Percentiles rank a stretch among this genome's conserved stretches.
Evolutionary conservation across 129 eudicot genomes (phyloP).

Genomic region (Kitagawia praeruptora): DNA sequence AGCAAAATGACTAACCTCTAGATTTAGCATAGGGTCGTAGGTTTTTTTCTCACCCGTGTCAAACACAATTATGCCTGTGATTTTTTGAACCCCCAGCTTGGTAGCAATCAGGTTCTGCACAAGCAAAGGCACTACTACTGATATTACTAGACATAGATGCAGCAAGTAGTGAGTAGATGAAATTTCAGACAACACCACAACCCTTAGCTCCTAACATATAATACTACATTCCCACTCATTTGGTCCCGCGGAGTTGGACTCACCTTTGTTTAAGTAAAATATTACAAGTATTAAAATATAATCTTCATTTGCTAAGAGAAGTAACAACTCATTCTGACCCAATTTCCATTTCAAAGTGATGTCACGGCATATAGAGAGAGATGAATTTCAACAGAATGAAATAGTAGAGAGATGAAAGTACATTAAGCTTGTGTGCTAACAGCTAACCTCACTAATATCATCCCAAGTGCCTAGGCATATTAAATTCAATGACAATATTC

Average conservation of each 20-base stretch:
- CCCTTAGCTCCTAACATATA: neutral
- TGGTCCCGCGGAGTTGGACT: neutral
- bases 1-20: conserved; percentile 46
- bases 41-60: conserved; percentile 68
- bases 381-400: neutral
- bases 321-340: neutral
- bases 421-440: neutral
- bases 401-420: neutral
- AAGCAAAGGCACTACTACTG: conserved; percentile 6
- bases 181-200: no score
- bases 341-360: neutral
- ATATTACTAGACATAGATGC: neutral
- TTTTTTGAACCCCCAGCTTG: conserved; percentile 86
- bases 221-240: neutral
- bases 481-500: neutral
- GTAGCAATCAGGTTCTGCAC: conserved; percentile 79
- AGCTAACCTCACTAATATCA: neutral
- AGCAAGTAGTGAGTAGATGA: neutral
- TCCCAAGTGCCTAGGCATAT: neutral
- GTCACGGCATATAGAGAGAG: neutral
- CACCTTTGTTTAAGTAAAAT: neutral
- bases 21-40: conserved; percentile 55
- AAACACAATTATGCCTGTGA: conserved; percentile 67
- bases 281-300: neutral
- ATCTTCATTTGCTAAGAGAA: neutral